Evolutionary conservation across 2,329 filamentous ascomycete species (phyloP), one percentile per base, ranked within the genome.

Genomic region (Diaporthe sp.): DNA sequence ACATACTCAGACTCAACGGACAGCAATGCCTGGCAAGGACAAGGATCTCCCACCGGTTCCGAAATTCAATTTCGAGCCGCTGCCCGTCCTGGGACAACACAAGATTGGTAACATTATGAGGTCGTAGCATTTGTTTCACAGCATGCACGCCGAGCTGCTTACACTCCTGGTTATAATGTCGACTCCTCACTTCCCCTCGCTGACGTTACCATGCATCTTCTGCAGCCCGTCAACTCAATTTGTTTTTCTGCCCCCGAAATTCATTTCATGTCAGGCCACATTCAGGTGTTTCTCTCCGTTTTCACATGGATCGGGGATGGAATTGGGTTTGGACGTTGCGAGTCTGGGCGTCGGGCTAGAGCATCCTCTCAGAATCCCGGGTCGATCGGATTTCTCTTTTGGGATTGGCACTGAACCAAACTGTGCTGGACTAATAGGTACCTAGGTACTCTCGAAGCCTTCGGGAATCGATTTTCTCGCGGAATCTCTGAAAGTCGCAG

Each of bases 181-280:
- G 25, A 53, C 65, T 68, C 47, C 65, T 68, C 65, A 68, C 47
- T 53, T 53, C 65, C 65, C 47, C 65, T 68, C 63, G 63, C 47
- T 53, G 22, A 68, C 47, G 65, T 68, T 68, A 25, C 47, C 25
- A 49, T 17, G 42, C 61, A 34, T 42, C 61, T 31, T 37, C 65
- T 28, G 47, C 65, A 68, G 31, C 12, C 20, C 20, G 42, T 34
- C 31, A 53, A 53, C 47, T 53, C 65, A 53, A 53, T 63, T 49
- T 53, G 12, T 6, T 39, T 17, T 25, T 39, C 47, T 12, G 42
- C 9, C 15, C 39, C 34, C n/a, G 17, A 53, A 55, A 25, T 1
- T 42, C 49, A 12, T 34, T 20, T 39, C 47, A 15, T 25, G 49
- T 55, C 49, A 70, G 65, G n/a, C 65, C 65, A 70, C 65, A 39